Evolutionary conservation across 2,329 filamentous ascomycete genomes (phyloP).

Genomic region (Exophiala aquamarina): DNA sequence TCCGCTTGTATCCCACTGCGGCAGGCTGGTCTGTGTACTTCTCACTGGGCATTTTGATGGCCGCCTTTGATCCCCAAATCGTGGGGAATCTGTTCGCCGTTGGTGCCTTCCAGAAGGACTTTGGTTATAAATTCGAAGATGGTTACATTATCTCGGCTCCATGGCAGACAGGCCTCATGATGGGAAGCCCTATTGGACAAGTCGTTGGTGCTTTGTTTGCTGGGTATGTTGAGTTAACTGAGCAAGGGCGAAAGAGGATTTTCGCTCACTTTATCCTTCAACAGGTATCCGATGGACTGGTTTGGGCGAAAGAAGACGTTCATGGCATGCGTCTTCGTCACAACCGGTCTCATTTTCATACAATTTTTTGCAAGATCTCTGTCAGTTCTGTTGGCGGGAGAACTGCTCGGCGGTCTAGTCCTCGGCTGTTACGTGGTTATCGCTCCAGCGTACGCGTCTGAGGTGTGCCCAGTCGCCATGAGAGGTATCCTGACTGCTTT

Average conservation of each 20-base stretch:
- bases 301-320: conserved; percentile 68
- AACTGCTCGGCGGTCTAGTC: conserved; percentile 46
- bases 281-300: conserved; percentile 64
- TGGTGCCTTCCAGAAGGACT: conserved; percentile 33
- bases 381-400: conserved; percentile 31
- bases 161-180: conserved; percentile 59
- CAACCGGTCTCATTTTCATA: conserved; percentile 34
- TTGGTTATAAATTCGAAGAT: conserved; percentile 30
- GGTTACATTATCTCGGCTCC: conserved; percentile 52
- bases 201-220: conserved; percentile 68
- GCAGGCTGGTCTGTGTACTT: conserved; percentile 48
- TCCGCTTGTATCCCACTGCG: conserved; percentile 83
- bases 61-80: conserved; percentile 42
- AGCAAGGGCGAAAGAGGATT: conserved; percentile 59
- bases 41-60: conserved; percentile 30
- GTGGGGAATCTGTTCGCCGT: conserved; percentile 32
- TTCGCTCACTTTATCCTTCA: conserved; percentile 42
- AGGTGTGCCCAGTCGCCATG: conserved; percentile 30
- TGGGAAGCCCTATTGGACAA: conserved; percentile 61
- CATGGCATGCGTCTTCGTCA: conserved; percentile 56
- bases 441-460: conserved; percentile 31
- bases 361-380: conserved; percentile 39
- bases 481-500: conserved; percentile 33
- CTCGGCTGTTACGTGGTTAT: conserved; percentile 50
- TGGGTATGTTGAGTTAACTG: conserved; percentile 65